Conservation (phyloP, 2,329 filamentous ascomycete species). For the Penicillium griseofulvum region DNA sequence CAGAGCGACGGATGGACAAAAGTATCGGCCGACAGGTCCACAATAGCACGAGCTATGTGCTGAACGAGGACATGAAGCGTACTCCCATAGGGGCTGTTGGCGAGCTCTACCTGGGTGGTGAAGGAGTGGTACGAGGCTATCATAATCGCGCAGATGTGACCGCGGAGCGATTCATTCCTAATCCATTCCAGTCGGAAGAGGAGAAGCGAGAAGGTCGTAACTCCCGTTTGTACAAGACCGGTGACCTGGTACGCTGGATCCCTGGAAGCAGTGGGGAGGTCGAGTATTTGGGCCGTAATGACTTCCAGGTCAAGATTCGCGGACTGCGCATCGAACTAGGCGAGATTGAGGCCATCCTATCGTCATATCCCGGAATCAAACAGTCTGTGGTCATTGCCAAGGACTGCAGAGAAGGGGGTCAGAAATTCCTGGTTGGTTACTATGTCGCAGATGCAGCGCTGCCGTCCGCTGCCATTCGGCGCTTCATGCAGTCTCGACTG, state of each 20-base stretch:
- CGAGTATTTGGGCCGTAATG: constrained; percentile 33
- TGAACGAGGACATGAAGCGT: constrained; percentile 9
- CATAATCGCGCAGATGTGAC: constrained; percentile 29
- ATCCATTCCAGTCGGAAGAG: constrained; percentile 11
- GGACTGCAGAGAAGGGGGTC: neutral
- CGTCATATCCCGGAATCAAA: neutral
- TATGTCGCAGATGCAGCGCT: neutral
- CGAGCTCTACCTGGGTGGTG: constrained; percentile 45
- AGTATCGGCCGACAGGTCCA: constrained; percentile 12
- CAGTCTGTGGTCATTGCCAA: neutral
- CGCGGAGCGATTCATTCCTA: constrained; percentile 23
- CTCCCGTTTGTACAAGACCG: constrained; percentile 35
- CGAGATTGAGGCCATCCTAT: neutral
- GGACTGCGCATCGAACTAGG: constrained; percentile 37
- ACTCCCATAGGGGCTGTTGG: constrained; percentile 28
- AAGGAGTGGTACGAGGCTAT: constrained; percentile 42
- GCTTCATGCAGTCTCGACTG: neutral
- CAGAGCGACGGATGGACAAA: neutral
- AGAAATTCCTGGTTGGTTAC: neutral
- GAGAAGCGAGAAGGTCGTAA: constrained; percentile 12
- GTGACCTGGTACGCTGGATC: constrained; percentile 35
- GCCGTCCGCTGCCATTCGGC: neutral
- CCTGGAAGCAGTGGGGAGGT: constrained; percentile 26
- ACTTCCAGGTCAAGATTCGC: constrained; percentile 36
- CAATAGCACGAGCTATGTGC: constrained; percentile 15